Base-by-base conservation (phyloP, 225 moss, liverwort and hornwort species). In the Pleurozium schreberi region DNA sequence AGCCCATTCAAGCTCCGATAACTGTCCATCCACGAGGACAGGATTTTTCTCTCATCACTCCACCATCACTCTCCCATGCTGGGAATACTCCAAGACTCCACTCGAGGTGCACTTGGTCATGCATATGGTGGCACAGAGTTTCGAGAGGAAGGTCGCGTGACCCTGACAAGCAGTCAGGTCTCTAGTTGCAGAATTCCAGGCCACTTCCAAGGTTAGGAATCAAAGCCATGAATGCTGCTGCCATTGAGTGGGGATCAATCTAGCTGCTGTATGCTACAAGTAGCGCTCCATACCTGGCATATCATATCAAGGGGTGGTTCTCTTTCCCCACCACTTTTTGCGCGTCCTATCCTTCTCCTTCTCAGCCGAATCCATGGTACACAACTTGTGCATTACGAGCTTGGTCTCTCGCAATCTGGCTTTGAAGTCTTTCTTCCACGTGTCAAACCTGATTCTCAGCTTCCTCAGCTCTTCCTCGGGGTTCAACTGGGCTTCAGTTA, bases 361-460 rank as follows among this genome's bases (percentile, higher is more conserved):
- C 92, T 97, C 97, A 65, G 93, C 92, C 21, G 94, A 90, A 47
- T 99, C 98, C 91, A 94, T 89, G 83, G 45, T 93, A 80, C 98
- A 96, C 59, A 99, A 92, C 88, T 96, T 99, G 80, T 99, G 96
- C 88, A 99, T 96, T 28, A 99, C 97, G 43, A 97, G 84, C 93
- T 96, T 99, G 70, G 98, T 99, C 88, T 99, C 98, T 89, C 98
- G 93, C 86, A 99, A 91, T 90, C 98, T 93, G 85, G 93, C 90
- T 93, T 99, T 99, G 77, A 97, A 99, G 89, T 99, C 98, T 87
- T 96, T 99, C 96, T 96, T 99, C 98, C 98, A 99, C 23, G 95
- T 87, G 89, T 99, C 98, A 85, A 99, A 99, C 84, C 98, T 92
- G 21, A 94, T 85, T 81, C 97, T 95, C 76, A 99, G 90, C 89